Evolutionary conservation across 73 alveolate species (phyloP).

Genomic region (Symbiodinium pilosum): DNA sequence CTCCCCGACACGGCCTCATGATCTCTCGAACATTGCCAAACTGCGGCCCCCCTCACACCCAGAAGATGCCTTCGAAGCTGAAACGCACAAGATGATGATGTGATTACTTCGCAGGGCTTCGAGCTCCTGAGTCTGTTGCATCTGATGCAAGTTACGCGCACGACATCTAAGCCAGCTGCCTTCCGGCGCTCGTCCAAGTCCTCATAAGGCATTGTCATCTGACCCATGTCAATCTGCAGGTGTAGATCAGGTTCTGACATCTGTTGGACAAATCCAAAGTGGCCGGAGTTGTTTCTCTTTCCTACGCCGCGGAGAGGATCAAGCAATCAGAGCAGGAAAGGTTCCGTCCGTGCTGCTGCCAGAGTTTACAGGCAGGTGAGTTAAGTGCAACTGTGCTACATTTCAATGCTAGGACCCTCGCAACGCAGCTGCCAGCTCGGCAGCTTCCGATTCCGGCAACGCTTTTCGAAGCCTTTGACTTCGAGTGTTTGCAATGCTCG

Average conservation of each 20-base stretch:
- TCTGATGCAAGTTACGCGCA: too few relatives aligned
- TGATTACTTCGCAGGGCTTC: background rate
- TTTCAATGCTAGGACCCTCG: background rate
- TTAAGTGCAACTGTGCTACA: too few relatives aligned
- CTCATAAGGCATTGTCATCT: background rate
- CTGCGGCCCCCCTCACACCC: background rate
- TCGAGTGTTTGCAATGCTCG: too few relatives aligned
- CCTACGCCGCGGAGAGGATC: background rate
- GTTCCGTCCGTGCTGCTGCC: background rate
- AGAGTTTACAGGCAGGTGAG: background rate
- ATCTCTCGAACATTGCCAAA: background rate
- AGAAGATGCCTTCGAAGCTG: slow-evolving; percentile 20
- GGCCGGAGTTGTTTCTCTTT: slow-evolving; percentile 5
- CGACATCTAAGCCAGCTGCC: too few relatives aligned
- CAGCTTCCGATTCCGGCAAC: background rate
- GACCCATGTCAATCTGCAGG: background rate
- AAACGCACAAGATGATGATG: slow-evolving; percentile 1
- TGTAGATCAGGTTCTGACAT: slow-evolving; percentile 14
- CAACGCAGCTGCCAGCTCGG: slow-evolving; percentile 15
- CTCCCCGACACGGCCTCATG: background rate
- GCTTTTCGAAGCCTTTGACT: slow-evolving; percentile 43
- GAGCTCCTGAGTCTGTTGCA: background rate
- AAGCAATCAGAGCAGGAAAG: background rate
- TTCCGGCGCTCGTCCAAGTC: too few relatives aligned
- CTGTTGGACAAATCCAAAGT: slow-evolving; percentile 37